Evolutionary conservation across 2,329 filamentous ascomycete genomes (phyloP).

Genomic region (Colletotrichum destructivum): DNA sequence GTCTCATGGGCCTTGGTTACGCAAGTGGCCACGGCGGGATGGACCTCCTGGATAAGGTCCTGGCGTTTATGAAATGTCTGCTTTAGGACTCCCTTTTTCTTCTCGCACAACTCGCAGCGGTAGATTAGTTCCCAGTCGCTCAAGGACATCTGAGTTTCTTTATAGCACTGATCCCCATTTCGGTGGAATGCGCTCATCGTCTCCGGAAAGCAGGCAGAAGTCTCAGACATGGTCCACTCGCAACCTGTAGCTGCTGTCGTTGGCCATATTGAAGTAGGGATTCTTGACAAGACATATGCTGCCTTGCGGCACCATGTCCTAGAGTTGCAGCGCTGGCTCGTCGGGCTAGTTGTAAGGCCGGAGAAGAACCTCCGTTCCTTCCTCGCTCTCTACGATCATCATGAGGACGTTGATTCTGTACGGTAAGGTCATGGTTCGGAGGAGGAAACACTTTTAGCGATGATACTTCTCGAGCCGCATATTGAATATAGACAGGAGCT

Average conservation of each 20-base stretch:
- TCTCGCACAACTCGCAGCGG: constrained; percentile 56
- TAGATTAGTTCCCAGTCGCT: constrained; percentile 60
- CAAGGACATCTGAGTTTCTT: constrained; percentile 51
- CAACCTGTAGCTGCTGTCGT: constrained; percentile 58
- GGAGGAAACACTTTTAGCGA: constrained; percentile 41
- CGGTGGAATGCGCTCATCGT: constrained; percentile 57
- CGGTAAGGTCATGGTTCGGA: constrained; percentile 45
- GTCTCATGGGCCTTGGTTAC: constrained; percentile 7
- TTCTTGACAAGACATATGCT: constrained; percentile 65
- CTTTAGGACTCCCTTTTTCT: constrained; percentile 44
- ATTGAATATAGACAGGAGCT: constrained; percentile 46
- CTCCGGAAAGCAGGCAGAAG: constrained; percentile 54
- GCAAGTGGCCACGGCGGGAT: neutral
- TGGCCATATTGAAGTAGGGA: constrained; percentile 63
- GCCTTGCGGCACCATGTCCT: constrained; percentile 53
- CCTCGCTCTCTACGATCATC: constrained; percentile 58
- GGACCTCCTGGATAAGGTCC: constrained; percentile 3
- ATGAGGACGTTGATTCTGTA: constrained; percentile 43
- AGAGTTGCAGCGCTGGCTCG: constrained; percentile 50
- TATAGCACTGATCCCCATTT: constrained; percentile 52
- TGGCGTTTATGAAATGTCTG: constrained; percentile 41
- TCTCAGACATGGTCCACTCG: constrained; percentile 69
- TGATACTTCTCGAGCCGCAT: constrained; percentile 52
- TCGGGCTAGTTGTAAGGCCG: constrained; percentile 60
- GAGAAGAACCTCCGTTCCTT: constrained; percentile 52